Conservation (phyloP, 768 basidiomycete genomes). For the Rhizopogon roseolus region DNA sequence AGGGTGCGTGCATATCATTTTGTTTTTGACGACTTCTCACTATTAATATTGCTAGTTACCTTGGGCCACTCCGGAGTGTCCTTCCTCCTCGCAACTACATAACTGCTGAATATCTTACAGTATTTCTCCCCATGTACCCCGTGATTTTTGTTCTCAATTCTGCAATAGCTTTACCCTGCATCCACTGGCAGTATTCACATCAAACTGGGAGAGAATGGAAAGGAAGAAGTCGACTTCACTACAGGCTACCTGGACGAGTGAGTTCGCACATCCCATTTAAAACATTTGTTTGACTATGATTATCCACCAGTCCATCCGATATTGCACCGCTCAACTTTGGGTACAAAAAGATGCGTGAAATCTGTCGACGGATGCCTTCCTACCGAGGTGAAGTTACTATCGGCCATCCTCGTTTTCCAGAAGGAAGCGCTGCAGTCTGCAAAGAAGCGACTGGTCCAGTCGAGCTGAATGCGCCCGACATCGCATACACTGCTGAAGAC, state of each 20-base stretch:
- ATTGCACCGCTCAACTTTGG: slow-evolving; percentile 20
- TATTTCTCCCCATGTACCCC: slow-evolving; percentile 9
- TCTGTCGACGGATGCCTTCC: slow-evolving; percentile 35
- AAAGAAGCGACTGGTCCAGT: slow-evolving; percentile 12
- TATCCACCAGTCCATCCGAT: slow-evolving; percentile 16
- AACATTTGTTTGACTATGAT: not conserved
- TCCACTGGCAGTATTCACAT: slow-evolving; percentile 47
- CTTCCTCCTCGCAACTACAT: slow-evolving; percentile 12
- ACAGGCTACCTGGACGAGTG: slow-evolving; percentile 45
- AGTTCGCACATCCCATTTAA: slow-evolving; percentile 5
- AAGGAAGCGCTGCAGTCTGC: slow-evolving; percentile 23
- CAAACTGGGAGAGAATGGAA: slow-evolving; percentile 32
- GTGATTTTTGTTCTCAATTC: not conserved
- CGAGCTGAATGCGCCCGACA: slow-evolving; percentile 22
- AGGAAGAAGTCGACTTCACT: slow-evolving; percentile 38
- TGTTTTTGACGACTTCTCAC: not conserved
- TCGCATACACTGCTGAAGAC: slow-evolving; percentile 29
- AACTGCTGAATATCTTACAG: slow-evolving; percentile 23
- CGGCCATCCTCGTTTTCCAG: slow-evolving; percentile 12
- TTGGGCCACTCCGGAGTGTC: not conserved
- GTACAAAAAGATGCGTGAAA: slow-evolving; percentile 24
- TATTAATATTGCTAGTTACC: not conserved
- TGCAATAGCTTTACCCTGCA: slow-evolving; percentile 34
- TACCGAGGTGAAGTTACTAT: slow-evolving; percentile 30
- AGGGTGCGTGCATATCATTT: not conserved